phyloP scores from a whole-genome alignment of 345 rosid genomes.

The Reutealis trisperma region DNA sequence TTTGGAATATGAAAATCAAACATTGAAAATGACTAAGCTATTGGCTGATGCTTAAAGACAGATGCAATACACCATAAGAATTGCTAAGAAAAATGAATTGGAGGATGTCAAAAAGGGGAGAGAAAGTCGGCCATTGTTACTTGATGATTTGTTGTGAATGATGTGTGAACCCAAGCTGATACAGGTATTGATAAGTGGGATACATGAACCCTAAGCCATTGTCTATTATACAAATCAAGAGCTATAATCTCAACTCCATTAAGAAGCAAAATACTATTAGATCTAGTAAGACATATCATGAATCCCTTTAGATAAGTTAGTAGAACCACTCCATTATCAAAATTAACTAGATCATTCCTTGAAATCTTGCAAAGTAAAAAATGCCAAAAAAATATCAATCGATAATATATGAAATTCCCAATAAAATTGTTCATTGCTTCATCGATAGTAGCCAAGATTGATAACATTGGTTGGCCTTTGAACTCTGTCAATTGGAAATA shows the following conservation, averaged over 20 bases:
- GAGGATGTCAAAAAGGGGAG: conserved; percentile 37
- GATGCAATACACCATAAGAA: too few species aligned
- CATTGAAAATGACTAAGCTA: too few species aligned
- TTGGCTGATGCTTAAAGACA: too few species aligned
- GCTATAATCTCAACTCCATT: too few species aligned
- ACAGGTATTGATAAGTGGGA: too few species aligned
- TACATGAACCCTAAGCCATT: too few species aligned
- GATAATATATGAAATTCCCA: conserved; percentile 7
- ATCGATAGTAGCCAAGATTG: conserved; percentile 40
- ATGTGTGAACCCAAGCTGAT: conserved; percentile 96
- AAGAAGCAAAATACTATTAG: too few species aligned
- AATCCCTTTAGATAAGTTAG: too few species aligned
- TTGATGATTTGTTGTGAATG: conserved; percentile 82
- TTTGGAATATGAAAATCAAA: too few species aligned
- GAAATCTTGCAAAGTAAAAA: conserved; percentile 33
- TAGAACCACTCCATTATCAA: too few species aligned
- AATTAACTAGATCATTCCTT: conserved; percentile 19
- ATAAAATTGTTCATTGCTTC: background rate
- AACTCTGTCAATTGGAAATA: conserved; percentile 31
- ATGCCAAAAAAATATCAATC: conserved; percentile 27
- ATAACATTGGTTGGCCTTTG: conserved; percentile 7
- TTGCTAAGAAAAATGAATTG: conserved; percentile 39
- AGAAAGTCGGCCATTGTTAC: conserved; percentile 42
- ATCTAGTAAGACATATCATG: too few species aligned
- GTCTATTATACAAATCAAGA: too few species aligned